Percentiles rank a stretch among this genome's conserved stretches.
Evolutionary conservation across 2,329 filamentous ascomycete genomes (phyloP).

Genomic region (Fusarium zealandicum): DNA sequence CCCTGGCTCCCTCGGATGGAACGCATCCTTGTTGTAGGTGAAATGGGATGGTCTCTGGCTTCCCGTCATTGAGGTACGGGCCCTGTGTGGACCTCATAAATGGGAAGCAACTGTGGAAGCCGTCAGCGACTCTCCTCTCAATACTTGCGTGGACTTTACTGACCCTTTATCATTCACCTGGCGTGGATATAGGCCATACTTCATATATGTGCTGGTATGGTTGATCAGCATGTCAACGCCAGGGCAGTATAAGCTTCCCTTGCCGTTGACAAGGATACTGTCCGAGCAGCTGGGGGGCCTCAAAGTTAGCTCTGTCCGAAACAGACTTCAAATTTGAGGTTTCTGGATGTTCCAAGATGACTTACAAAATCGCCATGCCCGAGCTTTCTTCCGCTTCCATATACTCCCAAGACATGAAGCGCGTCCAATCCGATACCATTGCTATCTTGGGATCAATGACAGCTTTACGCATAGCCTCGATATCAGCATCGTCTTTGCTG

Average conservation of each 20-base stretch:
- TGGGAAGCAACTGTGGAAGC: neutral
- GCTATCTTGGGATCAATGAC: neutral
- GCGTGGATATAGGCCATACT: conserved; percentile 7
- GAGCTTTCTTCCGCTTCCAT: conserved; percentile 9
- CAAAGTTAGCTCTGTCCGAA: too few relatives aligned
- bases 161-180: conserved; percentile 10
- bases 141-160: neutral
- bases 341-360: too few relatives aligned
- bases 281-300: neutral
- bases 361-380: conserved; percentile 9
- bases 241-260: conserved; percentile 8
- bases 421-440: conserved; percentile 9
- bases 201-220: conserved; percentile 9
- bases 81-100: conserved; percentile 9
- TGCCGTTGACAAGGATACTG: conserved; percentile 6
- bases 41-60: neutral
- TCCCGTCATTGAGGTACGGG: neutral
- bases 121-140: too few relatives aligned
- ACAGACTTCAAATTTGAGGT: too few relatives aligned
- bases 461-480: neutral
- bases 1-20: neutral
- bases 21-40: conserved; percentile 9
- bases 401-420: conserved; percentile 9
- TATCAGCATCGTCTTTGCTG: neutral
- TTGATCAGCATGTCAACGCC: conserved; percentile 7